Evolutionary conservation across 768 basidiomycete genomes (phyloP), one percentile per base, ranked within the genome.

Genomic region (Tylopilus rubrobrunneus): DNA sequence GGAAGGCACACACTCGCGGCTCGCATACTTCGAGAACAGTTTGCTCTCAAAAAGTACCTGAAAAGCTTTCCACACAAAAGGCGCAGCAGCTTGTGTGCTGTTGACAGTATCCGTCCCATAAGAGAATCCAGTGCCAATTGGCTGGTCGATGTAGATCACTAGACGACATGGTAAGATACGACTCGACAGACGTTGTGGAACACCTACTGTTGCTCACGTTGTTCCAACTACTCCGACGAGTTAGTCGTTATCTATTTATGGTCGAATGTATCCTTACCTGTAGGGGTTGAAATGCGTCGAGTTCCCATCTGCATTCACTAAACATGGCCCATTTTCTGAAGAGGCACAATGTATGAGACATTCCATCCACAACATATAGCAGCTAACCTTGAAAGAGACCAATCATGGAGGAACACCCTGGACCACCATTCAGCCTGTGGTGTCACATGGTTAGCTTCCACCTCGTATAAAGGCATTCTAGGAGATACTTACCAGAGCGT

Each of bases 141-240:
- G 85, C 61, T 86, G 84, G 63, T 86, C 84, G 31, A 86, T 82
- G 62, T 86, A 86, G 33, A 87, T 81, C 68, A 87, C 84, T 86
- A 48, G 1, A 12, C 5, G n/a, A 9, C 8, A 48, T 17, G 11
- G 51, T 46, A 45, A 45, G 45, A 40, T 17, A 19, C 7, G 27
- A 17, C n/a, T 7, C 34, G 34, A 34, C 34, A 12, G 5, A 12
- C 12, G 14, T 14, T 34, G 14, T 34, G 34, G 11, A 15, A 6
- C 34, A 23, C 27, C 37, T 46, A 85, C 85, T 78, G 56, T 87
- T 87, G 69, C 79, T 84, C 48, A 82, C 61, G 49, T 79, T 82
- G 60, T 86, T 87, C 86, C 86, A 87, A 51, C 85, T 83, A 37
- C 10, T 37, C 41, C 28, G 40, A n/a, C 2, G 27, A 7, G 49